Percentiles rank a stretch among this genome's conserved stretches.
Conservation (phyloP, 2,329 filamentous ascomycete genomes). For the Colletotrichum sp. region DNA sequence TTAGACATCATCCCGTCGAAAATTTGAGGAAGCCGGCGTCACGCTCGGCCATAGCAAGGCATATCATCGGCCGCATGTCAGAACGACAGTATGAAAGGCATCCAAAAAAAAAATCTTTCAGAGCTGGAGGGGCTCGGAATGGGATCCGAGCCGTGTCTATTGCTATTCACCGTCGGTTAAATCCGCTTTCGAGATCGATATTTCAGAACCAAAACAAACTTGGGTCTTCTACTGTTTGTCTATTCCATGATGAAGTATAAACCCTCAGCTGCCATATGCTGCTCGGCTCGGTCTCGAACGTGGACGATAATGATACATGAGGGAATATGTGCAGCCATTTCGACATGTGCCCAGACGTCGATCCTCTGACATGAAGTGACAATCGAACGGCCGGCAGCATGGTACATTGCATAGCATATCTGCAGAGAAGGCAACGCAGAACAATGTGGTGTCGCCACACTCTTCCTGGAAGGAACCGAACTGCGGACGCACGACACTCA, state of each 20-base stretch:
- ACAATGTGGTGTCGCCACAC: not conserved
- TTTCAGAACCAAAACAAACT: not conserved
- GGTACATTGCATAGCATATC: not conserved
- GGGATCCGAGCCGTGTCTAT: not conserved
- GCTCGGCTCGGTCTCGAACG: not conserved
- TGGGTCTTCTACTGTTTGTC: not conserved
- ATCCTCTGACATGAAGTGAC: not conserved
- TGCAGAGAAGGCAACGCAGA: not conserved
- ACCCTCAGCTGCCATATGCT: fast-evolving
- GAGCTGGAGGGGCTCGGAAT: fast-evolving
- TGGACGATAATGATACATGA: not conserved
- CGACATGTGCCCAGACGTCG: not conserved
- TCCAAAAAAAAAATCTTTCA: not conserved
- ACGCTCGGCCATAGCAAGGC: not conserved
- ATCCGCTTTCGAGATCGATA: not conserved
- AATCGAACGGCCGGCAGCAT: not conserved
- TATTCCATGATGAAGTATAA: not conserved
- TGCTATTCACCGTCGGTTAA: fast-evolving
- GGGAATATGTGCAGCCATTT: not conserved
- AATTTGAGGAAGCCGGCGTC: not conserved
- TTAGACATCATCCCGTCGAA: not conserved
- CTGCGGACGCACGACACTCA: not conserved
- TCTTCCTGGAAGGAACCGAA: not conserved
- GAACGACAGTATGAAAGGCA: not conserved
- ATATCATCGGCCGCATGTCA: fast-evolving